phyloP scores from a whole-genome alignment of 1,284 basidiomycete species.

The Pseudozyma flocculosa region DNA sequence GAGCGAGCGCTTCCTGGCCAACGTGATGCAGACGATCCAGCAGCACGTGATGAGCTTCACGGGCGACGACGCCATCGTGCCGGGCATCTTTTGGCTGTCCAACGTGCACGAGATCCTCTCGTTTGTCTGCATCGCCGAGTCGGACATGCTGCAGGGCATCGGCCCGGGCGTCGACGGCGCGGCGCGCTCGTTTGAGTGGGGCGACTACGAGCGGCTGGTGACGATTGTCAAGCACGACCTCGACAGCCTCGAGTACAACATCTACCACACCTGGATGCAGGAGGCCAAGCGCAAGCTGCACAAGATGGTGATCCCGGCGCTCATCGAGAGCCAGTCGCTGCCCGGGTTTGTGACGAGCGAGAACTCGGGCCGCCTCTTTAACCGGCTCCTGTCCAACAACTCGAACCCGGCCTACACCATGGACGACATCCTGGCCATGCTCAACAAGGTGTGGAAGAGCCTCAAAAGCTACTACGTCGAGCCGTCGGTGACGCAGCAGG shows the following conservation, averaged over 20 bases:
- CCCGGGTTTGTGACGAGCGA: constrained; percentile 97
- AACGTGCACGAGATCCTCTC: constrained; percentile 99
- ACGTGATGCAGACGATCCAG: constrained; percentile 98
- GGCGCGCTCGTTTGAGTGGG: constrained; percentile 91
- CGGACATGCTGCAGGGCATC: constrained; percentile 96
- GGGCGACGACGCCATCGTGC: constrained; percentile 91
- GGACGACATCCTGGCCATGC: constrained; percentile 95
- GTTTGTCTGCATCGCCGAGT: constrained; percentile 97
- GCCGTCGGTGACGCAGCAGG: constrained; percentile 94
- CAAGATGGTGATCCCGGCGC: constrained; percentile 98
- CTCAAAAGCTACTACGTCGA: constrained; percentile 99
- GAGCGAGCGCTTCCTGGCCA: constrained; percentile 95
- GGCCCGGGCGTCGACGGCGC: constrained; percentile 86
- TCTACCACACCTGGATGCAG: constrained; percentile 99
- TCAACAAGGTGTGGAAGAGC: constrained; percentile 98
- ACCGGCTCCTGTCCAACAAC: constrained; percentile 76
- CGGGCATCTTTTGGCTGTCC: constrained; percentile 98
- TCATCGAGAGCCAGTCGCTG: constrained; percentile 95
- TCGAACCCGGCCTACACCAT: constrained; percentile 89
- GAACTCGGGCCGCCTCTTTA: constrained; percentile 87
- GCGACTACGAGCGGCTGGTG: constrained; percentile 92
- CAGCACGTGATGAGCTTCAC: constrained; percentile 91
- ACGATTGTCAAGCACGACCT: constrained; percentile 98
- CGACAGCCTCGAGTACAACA: constrained; percentile 97
- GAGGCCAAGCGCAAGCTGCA: constrained; percentile 94